A percentile compares a stretch with the other conserved stretches of the same genome.
phyloP scores from a whole-genome alignment of 108 stramenopile genomes.

The Pseudonitzschia multistriata region DNA sequence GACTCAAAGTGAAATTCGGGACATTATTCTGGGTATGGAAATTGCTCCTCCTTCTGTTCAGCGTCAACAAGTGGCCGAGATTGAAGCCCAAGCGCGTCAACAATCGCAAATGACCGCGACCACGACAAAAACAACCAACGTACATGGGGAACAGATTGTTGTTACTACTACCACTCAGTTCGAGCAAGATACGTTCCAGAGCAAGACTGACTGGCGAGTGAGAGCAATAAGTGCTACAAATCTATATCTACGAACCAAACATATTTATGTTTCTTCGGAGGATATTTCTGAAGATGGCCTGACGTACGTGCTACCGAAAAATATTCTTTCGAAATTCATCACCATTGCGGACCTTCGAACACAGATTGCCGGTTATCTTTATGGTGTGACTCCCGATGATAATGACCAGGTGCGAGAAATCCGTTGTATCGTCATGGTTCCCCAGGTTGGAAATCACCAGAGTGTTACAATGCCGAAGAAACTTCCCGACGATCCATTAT shows the following conservation, averaged over 20 bases:
- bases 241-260: constrained; percentile 96
- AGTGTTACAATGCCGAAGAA: constrained; percentile 91
- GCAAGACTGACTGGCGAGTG: constrained; percentile 98
- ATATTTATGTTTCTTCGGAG: constrained; percentile 97
- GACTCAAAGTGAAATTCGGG: constrained; percentile 98
- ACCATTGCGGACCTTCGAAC: constrained; percentile 95
- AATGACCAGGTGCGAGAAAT: constrained; percentile 97
- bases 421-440: constrained; percentile 95
- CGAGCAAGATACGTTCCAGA: constrained; percentile 96
- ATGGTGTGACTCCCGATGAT: constrained; percentile 95
- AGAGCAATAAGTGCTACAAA: constrained; percentile 99
- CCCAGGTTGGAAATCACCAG: constrained; percentile 98
- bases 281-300: constrained; percentile 95
- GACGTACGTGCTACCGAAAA: constrained; percentile 99
- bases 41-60: constrained; percentile 98
- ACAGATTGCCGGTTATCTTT: constrained; percentile 96
- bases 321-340: constrained; percentile 96
- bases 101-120: constrained; percentile 96
- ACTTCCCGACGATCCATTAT: constrained; percentile 87
- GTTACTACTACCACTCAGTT: constrained; percentile 97
- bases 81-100: constrained; percentile 97
- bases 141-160: constrained; percentile 98
- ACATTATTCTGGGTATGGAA: constrained; percentile 99
- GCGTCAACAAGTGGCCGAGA: constrained; percentile 98
- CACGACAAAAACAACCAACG: constrained; percentile 98